Conservation (phyloP, 2,329 filamentous ascomycete genomes). For the Pseudogymnoascus verrucosus region DNA sequence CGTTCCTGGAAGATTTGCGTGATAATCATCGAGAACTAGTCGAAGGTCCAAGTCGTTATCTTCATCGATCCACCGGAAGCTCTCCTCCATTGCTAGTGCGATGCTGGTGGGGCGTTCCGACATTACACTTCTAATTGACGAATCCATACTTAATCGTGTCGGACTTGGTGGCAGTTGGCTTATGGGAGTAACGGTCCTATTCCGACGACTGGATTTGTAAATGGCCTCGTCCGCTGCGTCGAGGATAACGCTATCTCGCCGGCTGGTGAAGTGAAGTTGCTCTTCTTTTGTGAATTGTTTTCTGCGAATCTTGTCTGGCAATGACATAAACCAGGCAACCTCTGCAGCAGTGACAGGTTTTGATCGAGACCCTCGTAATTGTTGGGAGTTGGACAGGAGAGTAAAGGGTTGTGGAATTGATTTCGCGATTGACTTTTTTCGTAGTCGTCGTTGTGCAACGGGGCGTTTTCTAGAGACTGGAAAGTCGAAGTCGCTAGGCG, state of each 20-base stretch:
- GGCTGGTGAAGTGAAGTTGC: conserved; percentile 50
- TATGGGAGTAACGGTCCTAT: conserved; percentile 26
- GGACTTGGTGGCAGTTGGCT: conserved; percentile 23
- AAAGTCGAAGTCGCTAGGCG: conserved; percentile 22
- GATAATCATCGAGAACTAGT: conserved; percentile 62
- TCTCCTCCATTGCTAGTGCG: conserved; percentile 45
- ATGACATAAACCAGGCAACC: conserved; percentile 58
- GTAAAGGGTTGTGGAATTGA: background rate
- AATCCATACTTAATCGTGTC: conserved; percentile 19
- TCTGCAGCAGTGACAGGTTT: conserved; percentile 43
- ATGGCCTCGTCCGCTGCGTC: conserved; percentile 52
- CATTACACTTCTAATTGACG: conserved; percentile 11
- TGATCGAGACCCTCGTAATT: conserved; percentile 23
- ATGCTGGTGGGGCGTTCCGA: conserved; percentile 19
- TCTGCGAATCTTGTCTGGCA: conserved; percentile 66
- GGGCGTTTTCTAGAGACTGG: background rate
- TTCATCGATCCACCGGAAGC: conserved; percentile 67
- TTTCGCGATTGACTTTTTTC: background rate
- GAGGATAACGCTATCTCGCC: conserved; percentile 44
- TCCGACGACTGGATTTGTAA: conserved; percentile 38
- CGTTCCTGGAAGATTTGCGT: conserved; percentile 51
- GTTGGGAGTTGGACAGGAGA: conserved; percentile 12
- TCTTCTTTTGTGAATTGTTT: conserved; percentile 66
- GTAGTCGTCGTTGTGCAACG: conserved; percentile 21
- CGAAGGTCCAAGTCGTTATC: conserved; percentile 61